Conservation (phyloP, 106 monocot genomes). For the Phalaenopsis equestris region DNA sequence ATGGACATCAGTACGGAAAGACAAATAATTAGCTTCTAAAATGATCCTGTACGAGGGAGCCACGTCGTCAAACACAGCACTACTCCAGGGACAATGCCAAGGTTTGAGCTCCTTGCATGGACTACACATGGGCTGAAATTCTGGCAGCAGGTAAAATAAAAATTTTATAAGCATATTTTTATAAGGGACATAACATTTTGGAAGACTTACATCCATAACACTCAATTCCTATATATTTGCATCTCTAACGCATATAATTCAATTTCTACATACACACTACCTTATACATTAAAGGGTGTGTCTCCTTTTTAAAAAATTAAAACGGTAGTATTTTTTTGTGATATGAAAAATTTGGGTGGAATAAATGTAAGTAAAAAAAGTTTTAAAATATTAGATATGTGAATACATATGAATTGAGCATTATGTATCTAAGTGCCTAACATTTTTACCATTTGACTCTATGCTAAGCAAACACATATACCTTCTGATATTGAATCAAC, state of each 20-base stretch:
- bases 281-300: no score
- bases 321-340: no score
- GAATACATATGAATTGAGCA: no score
- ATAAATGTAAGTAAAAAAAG: no score
- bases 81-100: slow-evolving; percentile 82
- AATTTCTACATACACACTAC: no score
- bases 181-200: neutral
- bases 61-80: slow-evolving; percentile 53
- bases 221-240: no score
- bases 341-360: no score
- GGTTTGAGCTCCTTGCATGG: neutral
- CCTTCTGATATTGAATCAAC: slow-evolving; percentile 46
- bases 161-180: slow-evolving; percentile 4
- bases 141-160: slow-evolving; percentile 18
- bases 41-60: slow-evolving; percentile 57
- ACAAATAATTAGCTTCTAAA: slow-evolving; percentile 60
- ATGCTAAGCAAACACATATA: slow-evolving; percentile 10
- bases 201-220: no score
- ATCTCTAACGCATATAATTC: no score
- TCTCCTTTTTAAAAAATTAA: no score
- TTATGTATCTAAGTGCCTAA: no score
- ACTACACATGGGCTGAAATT: slow-evolving; percentile 15
- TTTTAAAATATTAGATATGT: no score
- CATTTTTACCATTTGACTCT: neutral
- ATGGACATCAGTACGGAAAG: slow-evolving; percentile 20